A percentile compares a stretch with the other conserved stretches of the same genome.
These are phyloP conservation scores for Dryas drummondii DNA, from an alignment of 306 rosid genomes.

Conservation along the genomic window DNA sequence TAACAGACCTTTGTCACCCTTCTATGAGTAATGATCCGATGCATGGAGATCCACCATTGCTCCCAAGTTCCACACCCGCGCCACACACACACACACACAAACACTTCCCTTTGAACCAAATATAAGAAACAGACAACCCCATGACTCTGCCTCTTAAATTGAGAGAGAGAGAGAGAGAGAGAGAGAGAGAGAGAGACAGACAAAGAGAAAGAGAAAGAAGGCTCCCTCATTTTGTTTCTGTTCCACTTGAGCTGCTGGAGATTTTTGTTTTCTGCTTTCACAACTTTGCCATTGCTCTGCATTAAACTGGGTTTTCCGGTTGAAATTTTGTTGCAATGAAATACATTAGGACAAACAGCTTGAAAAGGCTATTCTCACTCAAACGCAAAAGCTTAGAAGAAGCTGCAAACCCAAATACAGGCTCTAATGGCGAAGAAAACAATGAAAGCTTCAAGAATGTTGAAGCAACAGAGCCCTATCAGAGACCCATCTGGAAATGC, in stretches of 20 bases:
- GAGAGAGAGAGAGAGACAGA: constrained; percentile 17
- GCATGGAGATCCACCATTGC: constrained; percentile 22
- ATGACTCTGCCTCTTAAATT: constrained; percentile 29
- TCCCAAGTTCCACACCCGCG: constrained; percentile 11
- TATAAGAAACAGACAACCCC: constrained; percentile 28
- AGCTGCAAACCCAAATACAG: constrained; percentile 22
- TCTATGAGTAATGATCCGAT: constrained; percentile 20
- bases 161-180: constrained; percentile 17
- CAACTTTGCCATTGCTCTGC: constrained; percentile 21
- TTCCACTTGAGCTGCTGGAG: constrained; percentile 16
- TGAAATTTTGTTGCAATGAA: constrained; percentile 45
- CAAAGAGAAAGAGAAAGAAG: not conserved
- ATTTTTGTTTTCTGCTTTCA: not conserved
- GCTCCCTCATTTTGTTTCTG: not conserved
- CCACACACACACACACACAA: not conserved
- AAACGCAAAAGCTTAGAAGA: constrained; percentile 49
- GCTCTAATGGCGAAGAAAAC: constrained; percentile 29
- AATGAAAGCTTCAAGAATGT: constrained; percentile 19
- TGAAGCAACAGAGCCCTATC: constrained; percentile 32
- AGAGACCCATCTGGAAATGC: constrained; percentile 86
- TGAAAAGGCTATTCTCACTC: constrained; percentile 75
- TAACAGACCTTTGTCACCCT: constrained; percentile 14
- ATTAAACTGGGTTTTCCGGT: constrained; percentile 46
- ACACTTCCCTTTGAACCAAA: constrained; percentile 15
- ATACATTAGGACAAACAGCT: constrained; percentile 60